Percentiles rank a stretch among this genome's conserved stretches.
Evolutionary conservation across 306 rosid species (phyloP).

Genomic region (Vigna angularis): DNA sequence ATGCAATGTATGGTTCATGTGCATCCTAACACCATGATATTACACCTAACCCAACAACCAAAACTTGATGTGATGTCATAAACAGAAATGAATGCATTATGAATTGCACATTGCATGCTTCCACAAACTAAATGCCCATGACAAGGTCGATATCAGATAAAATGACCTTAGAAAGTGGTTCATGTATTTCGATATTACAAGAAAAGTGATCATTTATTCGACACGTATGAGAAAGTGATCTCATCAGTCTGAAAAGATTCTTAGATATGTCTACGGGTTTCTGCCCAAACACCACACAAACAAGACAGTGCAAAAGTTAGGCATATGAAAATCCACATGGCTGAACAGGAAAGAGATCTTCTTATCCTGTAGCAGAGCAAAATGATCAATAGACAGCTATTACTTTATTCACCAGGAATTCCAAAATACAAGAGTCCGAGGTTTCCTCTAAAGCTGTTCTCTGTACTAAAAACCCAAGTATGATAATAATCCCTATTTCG

Average conservation of each 20-base stretch:
- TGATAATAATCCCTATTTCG: background rate
- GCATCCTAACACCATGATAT: conserved; percentile 11
- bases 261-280: background rate
- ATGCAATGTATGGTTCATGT: conserved; percentile 22
- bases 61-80: conserved; percentile 12
- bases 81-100: conserved; percentile 22
- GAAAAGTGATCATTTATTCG: background rate
- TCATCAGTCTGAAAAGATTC: background rate
- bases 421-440: background rate
- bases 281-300: conserved; percentile 6
- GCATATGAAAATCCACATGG: conserved; percentile 22
- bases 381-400: background rate
- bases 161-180: conserved; percentile 29
- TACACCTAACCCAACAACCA: conserved; percentile 7
- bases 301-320: background rate
- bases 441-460: conserved; percentile 1
- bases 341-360: background rate
- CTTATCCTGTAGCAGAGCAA: background rate
- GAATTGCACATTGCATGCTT: conserved; percentile 1
- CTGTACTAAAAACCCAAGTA: conserved; percentile 13
- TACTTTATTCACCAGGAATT: background rate
- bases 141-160: conserved; percentile 19
- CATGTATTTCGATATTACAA: conserved; percentile 9
- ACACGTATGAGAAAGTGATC: background rate
- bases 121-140: conserved; percentile 13